Percentiles rank a stretch among this genome's conserved stretches.
phyloP scores from a whole-genome alignment of 208 protist genomes.

The Herpetomonas samuelpessoai region DNA sequence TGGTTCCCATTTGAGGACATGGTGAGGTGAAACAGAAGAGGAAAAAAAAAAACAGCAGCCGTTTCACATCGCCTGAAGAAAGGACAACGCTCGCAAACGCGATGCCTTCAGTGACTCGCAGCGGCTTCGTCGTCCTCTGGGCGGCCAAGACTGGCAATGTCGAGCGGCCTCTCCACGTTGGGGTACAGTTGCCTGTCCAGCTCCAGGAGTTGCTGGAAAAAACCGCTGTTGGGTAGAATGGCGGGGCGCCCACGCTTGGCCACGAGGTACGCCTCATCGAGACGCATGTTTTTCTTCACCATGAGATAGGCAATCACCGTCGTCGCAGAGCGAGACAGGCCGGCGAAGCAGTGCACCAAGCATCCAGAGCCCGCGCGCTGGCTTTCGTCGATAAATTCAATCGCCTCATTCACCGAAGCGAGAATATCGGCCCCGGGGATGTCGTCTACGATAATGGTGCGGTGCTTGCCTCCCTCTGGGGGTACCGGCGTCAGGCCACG shows the following conservation, averaged over 20 bases:
- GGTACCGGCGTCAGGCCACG: slow-evolving; percentile 64
- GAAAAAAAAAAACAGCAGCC: too few species aligned
- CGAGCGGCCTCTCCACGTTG: slow-evolving; percentile 35
- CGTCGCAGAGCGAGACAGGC: slow-evolving; percentile 86
- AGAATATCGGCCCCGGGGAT: slow-evolving; percentile 80
- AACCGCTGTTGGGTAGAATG: slow-evolving; percentile 82
- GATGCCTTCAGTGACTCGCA: too few species aligned
- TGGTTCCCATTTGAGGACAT: too few species aligned
- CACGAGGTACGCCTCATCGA: slow-evolving; percentile 81
- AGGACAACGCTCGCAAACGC: too few species aligned
- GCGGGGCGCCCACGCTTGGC: slow-evolving; percentile 71
- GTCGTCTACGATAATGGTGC: slow-evolving; percentile 80
- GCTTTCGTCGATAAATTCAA: slow-evolving; percentile 80
- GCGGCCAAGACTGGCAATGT: slow-evolving; percentile 50
- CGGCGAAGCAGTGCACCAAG: slow-evolving; percentile 90
- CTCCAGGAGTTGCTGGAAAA: slow-evolving; percentile 73
- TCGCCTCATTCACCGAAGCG: slow-evolving; percentile 69
- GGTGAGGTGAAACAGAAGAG: too few species aligned
- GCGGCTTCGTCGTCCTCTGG: slow-evolving; percentile 11
- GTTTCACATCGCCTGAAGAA: too few species aligned
- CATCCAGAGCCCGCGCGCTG: slow-evolving; percentile 47
- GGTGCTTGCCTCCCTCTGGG: slow-evolving; percentile 64
- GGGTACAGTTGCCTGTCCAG: slow-evolving; percentile 68
- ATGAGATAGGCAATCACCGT: slow-evolving; percentile 89
- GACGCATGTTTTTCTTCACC: slow-evolving; percentile 75